phyloP scores from a whole-genome alignment of 257 asterid species.

The Plectranthus barbatus region DNA sequence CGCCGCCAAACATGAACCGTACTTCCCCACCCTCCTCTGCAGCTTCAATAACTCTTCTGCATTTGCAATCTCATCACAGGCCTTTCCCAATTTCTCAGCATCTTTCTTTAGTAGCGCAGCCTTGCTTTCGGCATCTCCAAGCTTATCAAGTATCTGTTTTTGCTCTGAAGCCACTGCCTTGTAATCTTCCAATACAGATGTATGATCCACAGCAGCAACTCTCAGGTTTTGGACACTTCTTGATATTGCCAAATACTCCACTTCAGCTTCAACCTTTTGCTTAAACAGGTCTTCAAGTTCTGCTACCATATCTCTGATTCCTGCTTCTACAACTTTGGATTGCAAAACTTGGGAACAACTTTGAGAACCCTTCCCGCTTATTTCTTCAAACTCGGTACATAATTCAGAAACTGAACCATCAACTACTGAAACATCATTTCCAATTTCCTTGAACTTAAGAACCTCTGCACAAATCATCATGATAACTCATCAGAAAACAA shows the following conservation, averaged over 20 bases:
- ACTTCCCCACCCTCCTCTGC: slow-evolving; percentile 40
- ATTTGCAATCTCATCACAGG: slow-evolving; percentile 31
- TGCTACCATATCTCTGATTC: slow-evolving; percentile 16
- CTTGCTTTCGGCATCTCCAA: slow-evolving; percentile 37
- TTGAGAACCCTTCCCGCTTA: slow-evolving; percentile 12
- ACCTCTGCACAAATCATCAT: slow-evolving; percentile 32
- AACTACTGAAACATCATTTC: slow-evolving; percentile 16
- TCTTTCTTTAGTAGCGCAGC: slow-evolving; percentile 42
- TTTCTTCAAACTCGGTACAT: slow-evolving; percentile 17
- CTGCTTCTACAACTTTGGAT: slow-evolving; percentile 28
- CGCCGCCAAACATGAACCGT: slow-evolving; percentile 35
- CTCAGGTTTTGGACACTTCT: slow-evolving; percentile 35
- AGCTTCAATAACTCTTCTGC: slow-evolving; percentile 37
- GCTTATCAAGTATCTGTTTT: slow-evolving; percentile 31
- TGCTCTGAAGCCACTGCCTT: slow-evolving; percentile 41
- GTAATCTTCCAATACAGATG: slow-evolving; percentile 38
- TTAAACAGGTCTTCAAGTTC: slow-evolving; percentile 54
- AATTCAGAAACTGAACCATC: slow-evolving; percentile 26
- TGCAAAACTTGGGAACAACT: slow-evolving; percentile 20
- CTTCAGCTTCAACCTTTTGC: slow-evolving; percentile 74
- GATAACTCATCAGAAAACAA: slow-evolving; percentile 5
- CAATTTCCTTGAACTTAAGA: slow-evolving; percentile 31
- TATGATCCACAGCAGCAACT: slow-evolving; percentile 39
- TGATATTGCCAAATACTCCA: slow-evolving; percentile 46
- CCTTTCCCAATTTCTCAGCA: slow-evolving; percentile 34